Evolutionary conservation across 2,329 filamentous ascomycete species (phyloP), one percentile per base, ranked within the genome.

Genomic region (Hymenotorrendiella dingleyae): DNA sequence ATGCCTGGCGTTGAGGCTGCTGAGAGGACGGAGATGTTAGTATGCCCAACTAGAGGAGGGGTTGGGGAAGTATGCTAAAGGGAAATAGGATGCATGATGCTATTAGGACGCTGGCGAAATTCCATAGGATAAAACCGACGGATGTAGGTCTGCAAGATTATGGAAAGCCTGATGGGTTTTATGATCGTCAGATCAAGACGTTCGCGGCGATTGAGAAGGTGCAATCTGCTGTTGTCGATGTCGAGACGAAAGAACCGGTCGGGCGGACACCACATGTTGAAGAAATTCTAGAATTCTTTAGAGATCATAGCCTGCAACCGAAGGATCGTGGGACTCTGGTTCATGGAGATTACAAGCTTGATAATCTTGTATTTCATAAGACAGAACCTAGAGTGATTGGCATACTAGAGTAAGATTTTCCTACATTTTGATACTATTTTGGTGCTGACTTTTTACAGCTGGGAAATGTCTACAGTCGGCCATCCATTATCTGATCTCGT

Each of bases 381-480:
- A 90, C 86, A 0, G 84, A 91, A 63, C 80, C 90, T 5, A 73
- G 82, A 40, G 90, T 97, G 10, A 90, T 97, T 64, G 93, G 91
- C 4, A 89, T 97, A 42, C 68, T 97, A 5, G 93, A 98, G 76
- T 84, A 64, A 62, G 76, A n/a, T n/a, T 67, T 8, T 10, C 73
- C 11, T 37, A 3, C 16, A 11, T 14, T n/a, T n/a, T 33, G 19
- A 19, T 19, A 21, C n/a, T 4, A 24, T 10, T 22, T 10, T 21
- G 11, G 17, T 47, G 20, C 29, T 40, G 30, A 45, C 39, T 14
- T 16, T 10, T 29, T 26, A 26, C 16, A 79, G 76, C 67, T 97
- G 91, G 91, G 93, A 97, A 69, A 95, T 98, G 88, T 89, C 88
- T 26, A 97, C 93, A 0, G 82, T 96, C 42, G 93, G 93, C n/a